Evolutionary conservation across 345 rosid genomes (phyloP), one percentile per base, ranked within the genome.

Genomic region (Boechera stricta): DNA sequence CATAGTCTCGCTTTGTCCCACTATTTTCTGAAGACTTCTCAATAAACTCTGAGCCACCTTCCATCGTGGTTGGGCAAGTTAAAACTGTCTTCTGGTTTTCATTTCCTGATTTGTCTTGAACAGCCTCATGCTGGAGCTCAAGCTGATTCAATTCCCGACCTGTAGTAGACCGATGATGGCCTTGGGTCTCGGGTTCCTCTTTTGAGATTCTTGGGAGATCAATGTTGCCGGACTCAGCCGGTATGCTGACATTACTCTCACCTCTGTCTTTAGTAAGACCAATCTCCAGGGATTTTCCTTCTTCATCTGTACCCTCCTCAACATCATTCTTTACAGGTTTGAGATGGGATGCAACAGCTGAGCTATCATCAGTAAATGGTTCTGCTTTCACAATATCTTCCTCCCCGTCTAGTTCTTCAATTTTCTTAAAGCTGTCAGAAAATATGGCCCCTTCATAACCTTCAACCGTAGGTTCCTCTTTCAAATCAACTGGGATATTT

Each of bases 1-100:
- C 85, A 5, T 56, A 77, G 33, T 80, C 89, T 74, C 86, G 79
- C 77, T 91, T 94, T 12, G 39, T 56, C 77, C 56, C 76, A 54
- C 35, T 42, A 69, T 80, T 78, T 24, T 28, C 71, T 69, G 71
- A 48, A 13, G 57, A 76, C 55, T 79, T 84, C n/a, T 45, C 31
- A 15, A 41, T 28, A 10, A 77, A 59, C 75, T 73, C 81, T 36
- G 52, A 38, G 16, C 77, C 76, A 24, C 62, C 53, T 48, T 76
- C 81, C 33, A 31, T 69, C 52, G 36, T 44, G 61, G 48, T 69
- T 13, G 35, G 0, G 21, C 16, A 53, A 10, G 70, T 21, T 48
- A 69, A 32, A 51, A 10, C 11, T 11, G 70, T 36, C 60, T 45
- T 58, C 62, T 53, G 32, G 55, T 31, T 60, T 59, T 69, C 75